Conservation (phyloP, 2,329 filamentous ascomycete species). For the Trichophyton simii region DNA sequence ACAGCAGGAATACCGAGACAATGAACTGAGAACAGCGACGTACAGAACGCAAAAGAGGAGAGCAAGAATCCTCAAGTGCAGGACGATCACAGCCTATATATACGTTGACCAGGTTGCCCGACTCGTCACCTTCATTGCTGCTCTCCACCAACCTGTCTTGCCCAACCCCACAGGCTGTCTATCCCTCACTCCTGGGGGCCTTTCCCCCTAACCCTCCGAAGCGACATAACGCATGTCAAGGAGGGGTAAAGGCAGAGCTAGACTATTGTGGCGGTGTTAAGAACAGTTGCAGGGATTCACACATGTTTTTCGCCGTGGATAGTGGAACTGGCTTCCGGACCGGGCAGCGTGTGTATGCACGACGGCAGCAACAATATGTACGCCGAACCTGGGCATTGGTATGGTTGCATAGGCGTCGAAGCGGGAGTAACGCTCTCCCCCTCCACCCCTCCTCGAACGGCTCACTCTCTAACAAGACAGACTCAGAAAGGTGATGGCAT, state of each 20-base stretch:
- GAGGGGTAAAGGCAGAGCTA: conserved; percentile 1
- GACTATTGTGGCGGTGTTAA: not conserved
- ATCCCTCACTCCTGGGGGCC: not conserved
- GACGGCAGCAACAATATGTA: not conserved
- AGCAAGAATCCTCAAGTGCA: not conserved
- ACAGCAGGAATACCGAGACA: not conserved
- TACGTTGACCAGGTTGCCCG: not conserved
- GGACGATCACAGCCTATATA: not conserved
- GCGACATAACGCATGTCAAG: not conserved
- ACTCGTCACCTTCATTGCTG: not conserved
- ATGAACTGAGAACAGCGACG: not conserved
- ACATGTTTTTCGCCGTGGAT: not conserved
- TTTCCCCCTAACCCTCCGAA: not conserved
- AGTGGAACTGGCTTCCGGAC: not conserved
- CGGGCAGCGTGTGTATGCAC: not conserved
- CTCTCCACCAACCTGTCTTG: not conserved
- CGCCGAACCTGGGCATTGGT: no score
- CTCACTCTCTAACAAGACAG: not conserved
- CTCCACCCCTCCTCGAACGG: not conserved
- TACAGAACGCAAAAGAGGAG: not conserved
- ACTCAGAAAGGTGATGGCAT: not conserved
- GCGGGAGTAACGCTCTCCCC: no score
- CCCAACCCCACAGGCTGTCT: not conserved
- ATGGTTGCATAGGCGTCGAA: no score
- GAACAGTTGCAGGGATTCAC: not conserved